Evolutionary conservation across 768 basidiomycete species (phyloP), one percentile per base, ranked within the genome.

Genomic region (Trametes gibbosa): DNA sequence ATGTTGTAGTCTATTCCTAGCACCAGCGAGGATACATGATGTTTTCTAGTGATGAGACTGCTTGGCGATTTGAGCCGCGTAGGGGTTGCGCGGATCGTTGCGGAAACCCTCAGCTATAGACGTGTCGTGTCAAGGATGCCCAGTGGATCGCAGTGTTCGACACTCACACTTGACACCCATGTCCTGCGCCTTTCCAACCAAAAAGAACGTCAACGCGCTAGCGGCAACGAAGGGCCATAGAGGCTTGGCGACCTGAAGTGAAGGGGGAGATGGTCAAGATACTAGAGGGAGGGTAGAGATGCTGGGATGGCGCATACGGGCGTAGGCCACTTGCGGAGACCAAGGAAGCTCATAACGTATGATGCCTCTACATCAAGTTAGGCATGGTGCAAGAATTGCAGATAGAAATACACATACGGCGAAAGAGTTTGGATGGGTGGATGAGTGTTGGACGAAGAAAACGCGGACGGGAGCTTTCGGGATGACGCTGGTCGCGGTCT

Each of bases 171-270:
- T 78, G 57, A 92, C 81, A 57, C 76, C 86, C 16, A 77, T 69
- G n/a, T 86, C 82, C 73, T 92, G 90, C 67, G 85, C 76, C 69
- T 83, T 84, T 24, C 76, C 72, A 42, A 92, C 80, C 56, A 86
- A 79, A 75, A 83, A 92, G 66, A 83, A 81, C 16, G 87, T 88
- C 59, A 92, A 68, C 16, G 72, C 67, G 7, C 82, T 81, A 32
- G 90, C 86, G 37, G 80, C 78, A 66, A 90, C 77, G 81, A 92
- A 93, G 9, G 90, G 90, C 82, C 89, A 92, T 75, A 92, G 69
- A 35, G 91, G 89, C 77, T 79, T 84, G 59, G 79, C 62, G 66
- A 93, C 74, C 90, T 93, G 67, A 61, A 25, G 19, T 35, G 8
- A 25, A 27, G 5, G 29, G 29, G 29, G 29, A 46, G 29, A 46